Evolutionary conservation across 140 eudicot species (phyloP).

Genomic region (Bidens hawaiensis): DNA sequence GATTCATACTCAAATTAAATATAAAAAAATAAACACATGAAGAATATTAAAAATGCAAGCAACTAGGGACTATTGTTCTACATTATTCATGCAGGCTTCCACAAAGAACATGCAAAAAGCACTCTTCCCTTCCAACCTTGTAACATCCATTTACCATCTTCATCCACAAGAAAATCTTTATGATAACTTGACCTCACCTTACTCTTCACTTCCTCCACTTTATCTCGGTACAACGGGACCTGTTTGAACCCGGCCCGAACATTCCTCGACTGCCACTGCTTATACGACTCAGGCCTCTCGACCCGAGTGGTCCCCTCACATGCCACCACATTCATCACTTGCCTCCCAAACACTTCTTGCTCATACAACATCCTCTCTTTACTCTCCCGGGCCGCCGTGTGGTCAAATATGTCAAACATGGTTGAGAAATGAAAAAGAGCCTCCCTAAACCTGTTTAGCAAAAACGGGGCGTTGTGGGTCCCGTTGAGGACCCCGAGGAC

Average conservation of each 20-base stretch:
- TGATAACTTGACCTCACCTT: slow-evolving; percentile 46
- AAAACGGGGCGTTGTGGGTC: slow-evolving; percentile 58
- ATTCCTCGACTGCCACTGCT: slow-evolving; percentile 57
- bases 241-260: slow-evolving; percentile 53
- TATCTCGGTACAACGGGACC: slow-evolving; percentile 39
- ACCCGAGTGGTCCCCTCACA: slow-evolving; percentile 64
- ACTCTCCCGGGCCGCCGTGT: slow-evolving; percentile 35
- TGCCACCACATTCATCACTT: slow-evolving; percentile 63
- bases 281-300: slow-evolving; percentile 65
- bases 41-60: slow-evolving; percentile 10
- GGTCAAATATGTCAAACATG: slow-evolving; percentile 56
- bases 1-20: slow-evolving; percentile 5
- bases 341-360: slow-evolving; percentile 50
- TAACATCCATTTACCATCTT: slow-evolving; percentile 71
- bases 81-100: slow-evolving; percentile 48
- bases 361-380: slow-evolving; percentile 44
- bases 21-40: slow-evolving; percentile 18
- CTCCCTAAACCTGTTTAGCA: slow-evolving; percentile 60
- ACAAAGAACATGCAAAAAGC: slow-evolving; percentile 38
- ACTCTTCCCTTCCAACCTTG: slow-evolving; percentile 88
- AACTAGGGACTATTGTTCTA: neutral
- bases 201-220: slow-evolving; percentile 36
- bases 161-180: slow-evolving; percentile 67
- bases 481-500: slow-evolving; percentile 54
- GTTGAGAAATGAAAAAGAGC: slow-evolving; percentile 61